Conservation (phyloP, 116 monocot genomes). For the Dioscorea cayenensis region DNA sequence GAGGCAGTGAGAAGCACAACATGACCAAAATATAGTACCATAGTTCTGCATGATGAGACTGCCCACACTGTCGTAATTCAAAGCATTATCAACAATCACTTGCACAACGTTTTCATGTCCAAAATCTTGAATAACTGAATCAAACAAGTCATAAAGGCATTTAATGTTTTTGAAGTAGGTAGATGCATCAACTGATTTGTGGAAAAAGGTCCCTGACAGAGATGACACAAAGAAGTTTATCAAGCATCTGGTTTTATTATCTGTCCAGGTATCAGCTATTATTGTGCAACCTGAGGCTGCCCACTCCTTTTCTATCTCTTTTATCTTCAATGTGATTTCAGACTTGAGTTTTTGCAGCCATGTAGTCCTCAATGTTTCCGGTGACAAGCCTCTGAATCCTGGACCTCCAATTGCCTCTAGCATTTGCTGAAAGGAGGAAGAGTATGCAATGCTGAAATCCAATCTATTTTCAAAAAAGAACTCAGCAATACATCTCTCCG, state of each 20-base stretch:
- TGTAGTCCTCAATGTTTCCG: slow-evolving; percentile 53
- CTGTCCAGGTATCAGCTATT: slow-evolving; percentile 86
- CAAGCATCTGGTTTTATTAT: slow-evolving; percentile 65
- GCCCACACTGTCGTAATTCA: slow-evolving; percentile 55
- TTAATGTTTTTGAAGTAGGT: slow-evolving; percentile 60
- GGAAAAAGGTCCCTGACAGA: slow-evolving; percentile 83
- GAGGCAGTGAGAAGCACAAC: slow-evolving; percentile 77
- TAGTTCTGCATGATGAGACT: slow-evolving; percentile 73
- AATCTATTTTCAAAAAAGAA: slow-evolving; percentile 94
- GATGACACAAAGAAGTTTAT: slow-evolving; percentile 86
- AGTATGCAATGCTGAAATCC: slow-evolving; percentile 61
- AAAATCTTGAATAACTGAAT: slow-evolving; percentile 82
- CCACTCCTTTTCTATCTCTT: slow-evolving; percentile 92
- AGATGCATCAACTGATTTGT: slow-evolving; percentile 82
- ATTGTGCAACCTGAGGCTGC: slow-evolving; percentile 78
- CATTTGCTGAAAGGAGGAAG: slow-evolving; percentile 70
- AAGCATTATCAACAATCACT: slow-evolving; percentile 62
- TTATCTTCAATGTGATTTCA: slow-evolving; percentile 57
- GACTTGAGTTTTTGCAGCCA: slow-evolving; percentile 87
- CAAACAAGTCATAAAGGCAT: slow-evolving; percentile 75
- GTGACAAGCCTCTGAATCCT: slow-evolving; percentile 66
- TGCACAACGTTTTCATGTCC: slow-evolving; percentile 93
- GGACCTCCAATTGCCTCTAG: slow-evolving; percentile 74
- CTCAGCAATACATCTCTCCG: slow-evolving; percentile 75
- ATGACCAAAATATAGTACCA: slow-evolving; percentile 65